Evolutionary conservation across 306 rosid genomes (phyloP).

Genomic region (Vigna nakashimae): DNA sequence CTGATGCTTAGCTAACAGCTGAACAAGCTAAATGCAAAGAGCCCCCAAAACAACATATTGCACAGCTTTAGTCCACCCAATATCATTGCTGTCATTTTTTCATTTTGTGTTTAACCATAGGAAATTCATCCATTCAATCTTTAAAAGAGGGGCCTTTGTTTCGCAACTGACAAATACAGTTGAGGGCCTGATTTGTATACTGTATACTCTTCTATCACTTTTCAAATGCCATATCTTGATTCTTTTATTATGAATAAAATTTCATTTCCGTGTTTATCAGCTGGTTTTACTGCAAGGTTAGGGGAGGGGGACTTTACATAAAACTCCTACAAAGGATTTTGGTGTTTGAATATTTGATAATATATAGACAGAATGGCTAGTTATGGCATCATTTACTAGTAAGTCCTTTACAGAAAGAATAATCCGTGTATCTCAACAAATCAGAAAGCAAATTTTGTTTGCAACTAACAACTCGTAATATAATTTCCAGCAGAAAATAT

Average conservation of each 20-base stretch:
- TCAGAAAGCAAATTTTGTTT: conserved; percentile 26
- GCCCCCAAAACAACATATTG: background rate
- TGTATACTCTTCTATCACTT: conserved; percentile 26
- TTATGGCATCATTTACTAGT: background rate
- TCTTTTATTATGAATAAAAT: background rate
- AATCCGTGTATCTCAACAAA: background rate
- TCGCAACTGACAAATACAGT: background rate
- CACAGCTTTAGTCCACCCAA: background rate
- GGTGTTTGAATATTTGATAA: background rate
- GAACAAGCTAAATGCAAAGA: background rate
- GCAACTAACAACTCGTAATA: conserved; percentile 9
- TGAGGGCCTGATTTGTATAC: background rate
- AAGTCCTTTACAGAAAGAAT: background rate
- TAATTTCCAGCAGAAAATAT: conserved; percentile 35
- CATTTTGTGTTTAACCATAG: background rate
- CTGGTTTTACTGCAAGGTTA: background rate
- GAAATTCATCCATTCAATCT: conserved; percentile 30
- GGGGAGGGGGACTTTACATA: background rate
- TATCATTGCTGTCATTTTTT: background rate
- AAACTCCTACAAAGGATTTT: background rate
- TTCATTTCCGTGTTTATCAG: background rate
- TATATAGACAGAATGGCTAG: background rate
- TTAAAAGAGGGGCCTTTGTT: background rate
- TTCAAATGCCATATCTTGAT: conserved; percentile 7
- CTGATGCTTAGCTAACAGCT: conserved; percentile 54